phyloP scores from a whole-genome alignment of 352 stramenopile genomes.

The Hyaloperonospora brassicae region DNA sequence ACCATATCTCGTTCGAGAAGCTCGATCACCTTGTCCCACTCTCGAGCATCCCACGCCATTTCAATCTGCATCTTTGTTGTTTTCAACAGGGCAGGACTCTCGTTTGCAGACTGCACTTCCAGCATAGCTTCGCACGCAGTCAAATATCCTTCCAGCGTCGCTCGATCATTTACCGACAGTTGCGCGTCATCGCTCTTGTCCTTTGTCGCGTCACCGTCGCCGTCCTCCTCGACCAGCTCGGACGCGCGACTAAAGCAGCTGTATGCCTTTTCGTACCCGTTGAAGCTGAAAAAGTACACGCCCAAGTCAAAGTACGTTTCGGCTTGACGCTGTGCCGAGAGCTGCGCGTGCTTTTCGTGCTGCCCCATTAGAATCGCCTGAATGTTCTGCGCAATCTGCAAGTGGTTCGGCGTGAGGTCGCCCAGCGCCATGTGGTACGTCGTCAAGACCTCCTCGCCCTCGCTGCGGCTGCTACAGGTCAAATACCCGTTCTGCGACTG shows the following conservation, averaged over 20 bases:
- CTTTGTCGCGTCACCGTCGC: conserved; percentile 13
- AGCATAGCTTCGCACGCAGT: conserved; percentile 61
- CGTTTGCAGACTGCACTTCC: conserved; percentile 33
- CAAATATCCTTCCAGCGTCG: conserved; percentile 59
- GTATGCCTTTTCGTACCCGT: conserved; percentile 64
- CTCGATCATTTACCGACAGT: conserved; percentile 20
- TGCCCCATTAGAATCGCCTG: conserved; percentile 36
- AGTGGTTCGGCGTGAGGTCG: conserved; percentile 47
- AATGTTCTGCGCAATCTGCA: conserved; percentile 58
- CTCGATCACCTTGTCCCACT: conserved; percentile 44
- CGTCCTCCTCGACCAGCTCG: conserved; percentile 44
- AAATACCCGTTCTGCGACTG: conserved; percentile 66
- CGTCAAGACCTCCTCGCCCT: conserved; percentile 54
- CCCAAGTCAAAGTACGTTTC: conserved; percentile 63
- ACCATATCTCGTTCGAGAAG: conserved; percentile 42
- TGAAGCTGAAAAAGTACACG: conserved; percentile 74
- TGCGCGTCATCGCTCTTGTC: conserved; percentile 12
- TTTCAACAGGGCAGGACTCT: conserved; percentile 27
- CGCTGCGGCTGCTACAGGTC: conserved; percentile 53
- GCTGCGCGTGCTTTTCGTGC: conserved; percentile 30
- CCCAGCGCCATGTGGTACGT: conserved; percentile 64
- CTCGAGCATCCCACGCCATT: conserved; percentile 36
- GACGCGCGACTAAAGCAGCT: conserved; percentile 58
- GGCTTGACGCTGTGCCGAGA: conserved; percentile 38
- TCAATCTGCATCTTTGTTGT: conserved; percentile 35